Evolutionary conservation across 768 basidiomycete genomes (phyloP), one percentile per base, ranked within the genome.

Genomic region (Amanita molliuscula): DNA sequence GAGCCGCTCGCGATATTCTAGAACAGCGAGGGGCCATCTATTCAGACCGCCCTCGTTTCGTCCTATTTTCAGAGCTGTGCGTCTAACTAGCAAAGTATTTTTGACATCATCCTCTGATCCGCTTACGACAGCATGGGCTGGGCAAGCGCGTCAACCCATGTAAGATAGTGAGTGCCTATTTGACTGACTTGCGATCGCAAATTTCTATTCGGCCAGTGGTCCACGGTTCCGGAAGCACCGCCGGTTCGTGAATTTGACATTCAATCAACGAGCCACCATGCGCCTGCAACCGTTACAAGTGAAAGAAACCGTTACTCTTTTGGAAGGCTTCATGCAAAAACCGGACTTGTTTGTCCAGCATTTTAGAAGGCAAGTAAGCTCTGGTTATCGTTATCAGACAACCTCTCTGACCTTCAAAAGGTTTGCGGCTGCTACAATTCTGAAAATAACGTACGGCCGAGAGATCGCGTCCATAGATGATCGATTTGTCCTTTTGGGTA

Each of bases 21-120:
- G 78, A 79, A 36, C 77, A 70, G 56, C 68, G 76, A 44, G 72
- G 77, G 47, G 57, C 69, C n/a, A 74, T 76, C 41, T 79, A 77
- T 56, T 78, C 78, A 11, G 69, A 77, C 60, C 68, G 73, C 28
- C 75, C 73, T 44, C 65, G 70, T 43, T 73, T 75, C 51, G 72
- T 76, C 20, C 57, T 76, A 41, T 61, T 73, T 47, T 67, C 68
- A 38, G 74, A 77, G 55, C 58, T 77, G 74, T 75, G 52, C 47
- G 73, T 43, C 51, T 38, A 34, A 28, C 36, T 20, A 31, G n/a
- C 10, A 5, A 36, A 33, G 25, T 18, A 16, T 38, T 46, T 52
- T 46, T 47, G 35, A 36, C 51, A 36, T 36, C 42, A 41, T 50
- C 18, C 33, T 35, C 33, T 50, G 49, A 50, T 50, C 42, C 41